A percentile compares a stretch with the other conserved stretches of the same genome.
These are phyloP conservation scores for Cercospora berteroae DNA, from an alignment of 2,329 filamentous ascomycete species.

Conservation along the genomic window DNA sequence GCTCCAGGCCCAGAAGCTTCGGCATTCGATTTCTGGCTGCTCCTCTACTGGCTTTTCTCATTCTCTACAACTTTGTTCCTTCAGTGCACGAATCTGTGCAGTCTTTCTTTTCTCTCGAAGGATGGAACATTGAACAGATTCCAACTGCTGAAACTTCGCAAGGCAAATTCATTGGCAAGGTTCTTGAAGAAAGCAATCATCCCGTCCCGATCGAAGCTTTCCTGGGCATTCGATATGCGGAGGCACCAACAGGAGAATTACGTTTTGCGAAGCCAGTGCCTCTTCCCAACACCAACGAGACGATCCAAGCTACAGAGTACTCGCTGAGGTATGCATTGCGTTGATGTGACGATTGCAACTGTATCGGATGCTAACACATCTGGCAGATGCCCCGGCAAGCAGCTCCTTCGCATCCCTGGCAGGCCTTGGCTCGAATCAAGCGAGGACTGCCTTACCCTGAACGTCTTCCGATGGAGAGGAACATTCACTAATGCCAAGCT, in stretches of 20 bases:
- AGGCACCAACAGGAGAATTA: conserved; percentile 50
- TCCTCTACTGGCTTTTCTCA: conserved; percentile 23
- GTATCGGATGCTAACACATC: conserved; percentile 28
- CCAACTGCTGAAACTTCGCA: conserved; percentile 23
- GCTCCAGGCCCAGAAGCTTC: neutral
- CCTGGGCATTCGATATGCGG: conserved; percentile 44
- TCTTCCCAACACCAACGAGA: conserved; percentile 37
- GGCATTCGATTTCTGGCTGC: conserved; percentile 17
- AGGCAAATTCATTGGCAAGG: conserved; percentile 27
- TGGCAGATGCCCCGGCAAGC: conserved; percentile 32
- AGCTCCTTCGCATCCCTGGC: conserved; percentile 26
- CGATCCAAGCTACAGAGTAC: conserved; percentile 36
- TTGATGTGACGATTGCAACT: neutral
- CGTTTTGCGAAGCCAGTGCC: conserved; percentile 54
- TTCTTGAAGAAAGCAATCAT: conserved; percentile 24
- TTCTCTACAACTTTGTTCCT: conserved; percentile 25
- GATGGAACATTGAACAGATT: conserved; percentile 19
- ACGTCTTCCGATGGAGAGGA: conserved; percentile 52
- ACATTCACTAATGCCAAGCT: conserved; percentile 43
- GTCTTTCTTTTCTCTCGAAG: conserved; percentile 21
- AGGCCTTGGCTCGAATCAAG: conserved; percentile 26
- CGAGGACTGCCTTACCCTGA: conserved; percentile 61
- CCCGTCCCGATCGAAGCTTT: conserved; percentile 35
- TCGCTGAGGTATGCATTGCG: conserved; percentile 19
- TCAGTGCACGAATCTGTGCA: conserved; percentile 22